Evolutionary conservation across 805 yeast genomes (phyloP), one percentile per base, ranked within the genome.

Genomic region (Candida maesae): DNA sequence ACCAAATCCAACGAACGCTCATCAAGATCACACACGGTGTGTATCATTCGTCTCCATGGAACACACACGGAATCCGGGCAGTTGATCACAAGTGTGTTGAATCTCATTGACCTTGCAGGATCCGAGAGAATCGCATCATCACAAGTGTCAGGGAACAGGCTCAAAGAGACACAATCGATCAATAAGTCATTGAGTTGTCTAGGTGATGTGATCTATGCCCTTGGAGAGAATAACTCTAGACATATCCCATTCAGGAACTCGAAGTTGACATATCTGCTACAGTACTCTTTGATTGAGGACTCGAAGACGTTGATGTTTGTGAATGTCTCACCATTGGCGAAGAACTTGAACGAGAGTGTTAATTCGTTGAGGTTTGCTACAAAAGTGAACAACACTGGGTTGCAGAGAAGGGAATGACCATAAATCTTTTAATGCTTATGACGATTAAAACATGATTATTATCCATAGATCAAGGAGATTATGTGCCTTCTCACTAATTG

Each of bases 171-270:
- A 0, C 91, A 84, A 54, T 77, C 89, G 8, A 91, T 91, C 43
- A 91, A 91, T 63, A 84, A 79, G 59, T 88, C 96, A 7, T 69
- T 91, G 35, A 85, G 96, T 49, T 75, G 90, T 41, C 68, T 91
- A 14, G 96, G 96, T 3, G 96, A 89, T 62, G 99, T 91, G 2
- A 90, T 91, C 9, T 71, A 75, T 50, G 79, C 91, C 1, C 67
- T 88, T 29, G 78, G 79, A 1, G 91, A 58, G 74, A 31, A 47
- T 1, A 46, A 42, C 17, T 20, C 45, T 38, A 60, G 64, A 34
- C 98, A 93, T 60, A 76, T 93, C 15, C 99, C 99, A 0, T 93
- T 88, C 65, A 70, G 99, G 57, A 97, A 93, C 62, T 88, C 96
- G 8, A 93, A 93, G 59, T 73, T 91, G 56, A 91, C 99, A 0